Evolutionary conservation across 805 yeast species (phyloP), one percentile per base, ranked within the genome.

Genomic region (Zygosaccharomyces siamensis): DNA sequence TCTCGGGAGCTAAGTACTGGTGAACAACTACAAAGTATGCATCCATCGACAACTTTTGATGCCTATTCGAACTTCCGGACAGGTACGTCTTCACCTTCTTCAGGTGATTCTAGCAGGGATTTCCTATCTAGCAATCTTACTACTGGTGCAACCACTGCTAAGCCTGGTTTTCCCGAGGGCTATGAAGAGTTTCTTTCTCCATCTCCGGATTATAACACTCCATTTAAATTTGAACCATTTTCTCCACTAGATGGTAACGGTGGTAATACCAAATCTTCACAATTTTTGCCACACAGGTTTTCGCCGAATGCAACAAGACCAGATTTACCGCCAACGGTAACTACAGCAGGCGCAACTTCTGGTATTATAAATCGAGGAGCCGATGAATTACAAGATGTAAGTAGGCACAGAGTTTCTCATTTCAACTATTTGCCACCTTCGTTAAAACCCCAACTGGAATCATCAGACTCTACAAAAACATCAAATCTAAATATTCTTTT

Each of bases 371-470:
- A 7, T 18, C 44, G 44, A 12, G 58, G 57, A 20, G 45, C 57
- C 20, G 56, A 56, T 36, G 69, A 62, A 11, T 11, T 61, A 12
- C 60, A 59, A n/a, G 84, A 80, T 46, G 67, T 80, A 3, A 79
- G 77, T 31, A 68, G 81, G 2, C 73, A 77, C 39, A 68, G 90
- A 60, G 78, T 72, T 50, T 82, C 82, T 43, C 93, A 85, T 69
- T 85, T 85, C 71, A 84, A 84, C 62, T 84, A 83, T 57, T 67
- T 85, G 23, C 88, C 90, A 11, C 84, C 89, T 1, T 79, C 85
- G 5, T 84, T 81, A 51, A 84, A 80, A 43, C 93, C 92, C 0
- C 83, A 80, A 56, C 66, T 85, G 39, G 82, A 74, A 20, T 81
- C 87, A 1, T 80, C 86, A 0, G 72, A 69, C 23, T 64, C 78